These are phyloP conservation scores for Wickerhamia fluorescens DNA, from an alignment of 805 yeast genomes.

Conservation along the genomic window DNA sequence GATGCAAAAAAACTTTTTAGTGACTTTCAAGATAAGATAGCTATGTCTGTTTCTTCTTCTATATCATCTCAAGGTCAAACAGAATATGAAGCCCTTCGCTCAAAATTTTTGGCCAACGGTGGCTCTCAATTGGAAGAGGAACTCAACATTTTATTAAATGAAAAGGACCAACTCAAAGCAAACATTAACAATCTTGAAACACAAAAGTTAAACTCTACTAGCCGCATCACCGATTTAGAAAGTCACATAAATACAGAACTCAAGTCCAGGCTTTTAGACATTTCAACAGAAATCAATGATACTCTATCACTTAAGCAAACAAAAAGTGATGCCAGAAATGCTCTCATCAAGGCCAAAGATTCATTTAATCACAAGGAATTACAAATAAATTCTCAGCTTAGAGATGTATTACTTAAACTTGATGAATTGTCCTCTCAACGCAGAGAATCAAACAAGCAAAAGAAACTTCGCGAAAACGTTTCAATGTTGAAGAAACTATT, in stretches of 20 bases:
- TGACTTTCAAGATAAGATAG: slow-evolving; percentile 22
- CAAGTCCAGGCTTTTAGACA: slow-evolving; percentile 24
- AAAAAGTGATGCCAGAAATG: slow-evolving; percentile 17
- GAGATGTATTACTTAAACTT: slow-evolving; percentile 51
- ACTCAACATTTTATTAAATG: slow-evolving; percentile 32
- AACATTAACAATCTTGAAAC: slow-evolving; percentile 16
- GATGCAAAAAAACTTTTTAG: slow-evolving; percentile 28
- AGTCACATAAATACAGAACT: slow-evolving; percentile 26
- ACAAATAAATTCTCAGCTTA: slow-evolving; percentile 56
- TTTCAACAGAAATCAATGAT: slow-evolving; percentile 24
- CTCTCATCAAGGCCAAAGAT: slow-evolving; percentile 29
- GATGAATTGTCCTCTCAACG: slow-evolving; percentile 71
- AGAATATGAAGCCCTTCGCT: slow-evolving; percentile 55
- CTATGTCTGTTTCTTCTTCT: slow-evolving; percentile 11
- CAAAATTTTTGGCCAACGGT: slow-evolving; percentile 44
- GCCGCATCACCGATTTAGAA: slow-evolving; percentile 35
- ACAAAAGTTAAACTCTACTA: slow-evolving; percentile 30
- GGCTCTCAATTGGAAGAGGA: slow-evolving; percentile 56
- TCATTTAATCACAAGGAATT: slow-evolving; percentile 40
- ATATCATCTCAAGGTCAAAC: slow-evolving; percentile 45
- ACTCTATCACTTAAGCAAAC: slow-evolving; percentile 21
- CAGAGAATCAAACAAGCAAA: slow-evolving; percentile 68
- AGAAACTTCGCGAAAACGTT: slow-evolving; percentile 65
- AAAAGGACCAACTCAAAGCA: slow-evolving; percentile 36
- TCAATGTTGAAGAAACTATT: slow-evolving; percentile 60